phyloP scores from a whole-genome alignment of 2,329 filamentous ascomycete genomes.

The Aspergillus brunneoviolaceus region DNA sequence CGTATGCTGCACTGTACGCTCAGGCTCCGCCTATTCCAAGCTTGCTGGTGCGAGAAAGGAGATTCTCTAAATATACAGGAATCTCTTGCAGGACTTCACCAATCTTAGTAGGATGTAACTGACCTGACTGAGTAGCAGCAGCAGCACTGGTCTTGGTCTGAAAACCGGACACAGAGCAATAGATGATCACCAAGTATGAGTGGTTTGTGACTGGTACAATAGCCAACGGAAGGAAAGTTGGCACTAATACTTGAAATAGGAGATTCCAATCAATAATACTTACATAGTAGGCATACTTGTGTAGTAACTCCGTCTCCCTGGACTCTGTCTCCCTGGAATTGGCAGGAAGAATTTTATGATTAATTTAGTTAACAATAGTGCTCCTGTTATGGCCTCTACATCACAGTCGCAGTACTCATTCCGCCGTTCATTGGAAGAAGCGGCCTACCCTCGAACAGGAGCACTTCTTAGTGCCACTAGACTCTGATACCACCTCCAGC shows the following conservation, averaged over 20 bases:
- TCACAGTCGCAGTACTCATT: not conserved
- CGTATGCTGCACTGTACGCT: not conserved
- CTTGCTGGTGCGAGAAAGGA: not conserved
- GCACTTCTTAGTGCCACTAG: conserved; percentile 8
- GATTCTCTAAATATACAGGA: not conserved
- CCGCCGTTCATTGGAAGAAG: conserved; percentile 7
- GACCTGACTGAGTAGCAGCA: no score
- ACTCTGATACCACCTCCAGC: not conserved
- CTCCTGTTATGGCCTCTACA: not conserved
- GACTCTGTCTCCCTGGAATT: not conserved
- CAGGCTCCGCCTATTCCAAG: not conserved
- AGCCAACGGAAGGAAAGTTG: not conserved
- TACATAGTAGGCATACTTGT: not conserved
- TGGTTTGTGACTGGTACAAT: conserved; percentile 10
- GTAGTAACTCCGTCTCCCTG: not conserved
- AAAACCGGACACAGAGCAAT: conserved; percentile 2
- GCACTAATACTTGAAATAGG: no score
- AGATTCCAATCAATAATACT: not conserved
- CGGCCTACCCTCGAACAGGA: conserved; percentile 3
- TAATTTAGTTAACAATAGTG: not conserved
- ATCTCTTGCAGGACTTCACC: no score
- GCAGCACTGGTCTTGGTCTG: not conserved
- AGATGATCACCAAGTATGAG: not conserved
- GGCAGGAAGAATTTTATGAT: not conserved
- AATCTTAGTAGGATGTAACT: no score